A percentile compares a stretch with the other conserved stretches of the same genome.
Evolutionary conservation across 768 basidiomycete genomes (phyloP).

Genomic region (Mycena filopes): DNA sequence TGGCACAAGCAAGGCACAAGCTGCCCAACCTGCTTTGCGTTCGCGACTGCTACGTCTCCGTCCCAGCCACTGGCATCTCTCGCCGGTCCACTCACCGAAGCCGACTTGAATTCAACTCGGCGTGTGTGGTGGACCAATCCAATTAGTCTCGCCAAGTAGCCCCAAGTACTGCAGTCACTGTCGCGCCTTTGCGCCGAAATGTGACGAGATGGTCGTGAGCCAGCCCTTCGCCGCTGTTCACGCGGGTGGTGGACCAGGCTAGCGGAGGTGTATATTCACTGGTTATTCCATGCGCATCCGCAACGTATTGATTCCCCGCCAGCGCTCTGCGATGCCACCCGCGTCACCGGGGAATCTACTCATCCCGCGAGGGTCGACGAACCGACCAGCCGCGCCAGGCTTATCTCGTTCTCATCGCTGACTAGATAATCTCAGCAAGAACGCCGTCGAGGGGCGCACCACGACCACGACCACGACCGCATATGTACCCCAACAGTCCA

Average conservation of each 20-base stretch:
- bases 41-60: constrained; percentile 25
- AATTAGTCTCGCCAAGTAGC: too few species aligned
- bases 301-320: not conserved
- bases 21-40: not conserved
- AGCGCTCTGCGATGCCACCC: constrained; percentile 57
- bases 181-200: constrained; percentile 81
- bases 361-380: constrained; percentile 1
- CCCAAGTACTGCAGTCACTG: constrained; percentile 90
- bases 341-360: constrained; percentile 1
- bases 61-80: constrained; percentile 20
- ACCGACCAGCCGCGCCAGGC: too few species aligned
- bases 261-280: constrained; percentile 69
- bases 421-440: constrained; percentile 63
- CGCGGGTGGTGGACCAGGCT: constrained; percentile 85
- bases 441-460: too few species aligned
- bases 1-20: too few species aligned
- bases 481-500: too few species aligned
- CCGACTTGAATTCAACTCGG: constrained; percentile 69
- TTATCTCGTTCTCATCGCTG: constrained; percentile 62
- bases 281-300: not conserved
- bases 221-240: constrained; percentile 59
- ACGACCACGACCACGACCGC: too few species aligned
- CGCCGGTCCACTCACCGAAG: constrained; percentile 57
- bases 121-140: constrained; percentile 84
- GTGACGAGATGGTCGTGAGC: constrained; percentile 72